phyloP scores from a whole-genome alignment of 2,329 filamentous ascomycete genomes.

The Diplocarpon mali region DNA sequence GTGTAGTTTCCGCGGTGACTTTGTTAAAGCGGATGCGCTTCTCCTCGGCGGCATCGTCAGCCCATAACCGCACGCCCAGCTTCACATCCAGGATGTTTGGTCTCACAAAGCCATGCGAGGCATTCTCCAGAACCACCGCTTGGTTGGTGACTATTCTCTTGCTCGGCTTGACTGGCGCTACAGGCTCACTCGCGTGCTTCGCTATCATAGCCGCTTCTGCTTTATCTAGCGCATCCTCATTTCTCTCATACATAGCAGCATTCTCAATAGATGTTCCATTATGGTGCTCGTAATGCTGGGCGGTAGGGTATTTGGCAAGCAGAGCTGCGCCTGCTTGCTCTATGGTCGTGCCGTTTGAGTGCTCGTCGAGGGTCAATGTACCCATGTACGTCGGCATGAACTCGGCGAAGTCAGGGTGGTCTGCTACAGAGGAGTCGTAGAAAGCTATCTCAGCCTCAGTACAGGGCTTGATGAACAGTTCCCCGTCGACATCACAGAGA shows the following conservation, averaged over 20 bases:
- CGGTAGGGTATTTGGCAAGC: constrained; percentile 23
- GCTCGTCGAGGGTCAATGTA: constrained; percentile 57
- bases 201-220: constrained; percentile 14
- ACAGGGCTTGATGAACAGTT: constrained; percentile 90
- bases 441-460: constrained; percentile 77
- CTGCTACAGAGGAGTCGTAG: constrained; percentile 57
- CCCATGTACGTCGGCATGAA: constrained; percentile 84
- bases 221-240: constrained; percentile 4
- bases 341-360: constrained; percentile 35
- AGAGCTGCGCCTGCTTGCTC: constrained; percentile 37
- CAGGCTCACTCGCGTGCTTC: constrained; percentile 20
- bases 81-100: constrained; percentile 94
- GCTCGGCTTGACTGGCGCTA: constrained; percentile 14
- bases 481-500: constrained; percentile 70
- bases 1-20: constrained; percentile 47
- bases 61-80: constrained; percentile 77
- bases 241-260: constrained; percentile 11
- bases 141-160: constrained; percentile 59
- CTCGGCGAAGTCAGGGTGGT: constrained; percentile 62
- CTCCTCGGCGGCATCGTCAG: constrained; percentile 52
- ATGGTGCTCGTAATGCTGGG: constrained; percentile 4
- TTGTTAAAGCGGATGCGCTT: constrained; percentile 51
- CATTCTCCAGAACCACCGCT: constrained; percentile 78
- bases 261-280: constrained; percentile 37
- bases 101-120: constrained; percentile 65